Evolutionary conservation across 805 yeast species (phyloP).

Genomic region (Kodamaea kaohsiungensis): DNA sequence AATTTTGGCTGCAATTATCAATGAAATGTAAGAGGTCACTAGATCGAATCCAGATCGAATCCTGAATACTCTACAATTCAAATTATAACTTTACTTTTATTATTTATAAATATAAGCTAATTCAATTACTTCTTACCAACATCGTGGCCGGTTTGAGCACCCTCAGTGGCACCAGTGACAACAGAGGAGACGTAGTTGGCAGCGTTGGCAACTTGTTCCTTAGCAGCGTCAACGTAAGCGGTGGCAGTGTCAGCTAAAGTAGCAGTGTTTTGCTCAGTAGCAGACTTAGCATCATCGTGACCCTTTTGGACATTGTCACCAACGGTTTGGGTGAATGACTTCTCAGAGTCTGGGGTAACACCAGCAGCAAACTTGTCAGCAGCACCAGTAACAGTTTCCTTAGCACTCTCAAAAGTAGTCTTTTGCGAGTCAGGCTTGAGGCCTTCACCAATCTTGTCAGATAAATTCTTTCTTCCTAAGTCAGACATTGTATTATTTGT

Average conservation of each 20-base stretch:
- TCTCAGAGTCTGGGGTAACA: slow-evolving; percentile 63
- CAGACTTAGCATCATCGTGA: slow-evolving; percentile 50
- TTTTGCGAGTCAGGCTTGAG: slow-evolving; percentile 45
- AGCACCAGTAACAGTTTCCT: slow-evolving; percentile 38
- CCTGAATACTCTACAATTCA: background rate
- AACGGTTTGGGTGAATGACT: slow-evolving; percentile 68
- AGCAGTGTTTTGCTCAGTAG: slow-evolving; percentile 23
- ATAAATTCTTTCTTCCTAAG: slow-evolving; percentile 43
- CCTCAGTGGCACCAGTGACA: slow-evolving; percentile 59
- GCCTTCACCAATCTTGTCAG: slow-evolving; percentile 39
- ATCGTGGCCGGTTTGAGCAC: slow-evolving; percentile 40
- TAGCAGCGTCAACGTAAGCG: slow-evolving; percentile 54
- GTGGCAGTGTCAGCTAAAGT: slow-evolving; percentile 44
- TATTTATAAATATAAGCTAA: background rate
- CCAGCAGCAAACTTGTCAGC: slow-evolving; percentile 41
- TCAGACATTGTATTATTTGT: slow-evolving; percentile 34
- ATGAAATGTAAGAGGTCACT: too few species aligned
- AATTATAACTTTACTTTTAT: too few species aligned
- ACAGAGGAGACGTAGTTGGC: slow-evolving; percentile 57
- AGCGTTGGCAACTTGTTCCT: slow-evolving; percentile 53
- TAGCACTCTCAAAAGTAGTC: slow-evolving; percentile 35
- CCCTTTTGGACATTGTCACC: slow-evolving; percentile 62
- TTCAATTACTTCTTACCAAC: slow-evolving; percentile 23
- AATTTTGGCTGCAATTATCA: background rate
- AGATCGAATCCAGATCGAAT: too few species aligned